phyloP scores from a whole-genome alignment of 352 stramenopile species.

The Phytophthora citrophthora region DNA sequence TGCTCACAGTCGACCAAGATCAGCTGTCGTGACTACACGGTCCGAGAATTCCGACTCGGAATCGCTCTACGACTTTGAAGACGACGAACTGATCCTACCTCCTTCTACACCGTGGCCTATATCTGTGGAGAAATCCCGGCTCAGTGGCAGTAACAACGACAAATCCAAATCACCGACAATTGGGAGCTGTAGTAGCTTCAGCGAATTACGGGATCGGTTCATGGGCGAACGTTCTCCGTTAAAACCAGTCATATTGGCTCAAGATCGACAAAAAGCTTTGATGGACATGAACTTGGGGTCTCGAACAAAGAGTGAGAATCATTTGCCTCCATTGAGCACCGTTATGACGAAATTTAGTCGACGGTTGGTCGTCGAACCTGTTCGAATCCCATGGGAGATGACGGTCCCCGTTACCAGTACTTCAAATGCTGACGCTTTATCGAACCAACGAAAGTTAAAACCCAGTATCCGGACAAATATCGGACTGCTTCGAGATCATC shows the following conservation, averaged over 20 bases:
- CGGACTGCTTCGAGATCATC: slow-evolving; percentile 61
- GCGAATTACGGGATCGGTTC: slow-evolving; percentile 32
- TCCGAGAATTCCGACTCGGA: slow-evolving; percentile 59
- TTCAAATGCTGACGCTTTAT: slow-evolving; percentile 25
- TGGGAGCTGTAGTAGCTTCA: slow-evolving; percentile 29
- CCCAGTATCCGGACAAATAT: slow-evolving; percentile 64
- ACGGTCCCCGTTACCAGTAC: slow-evolving; percentile 48
- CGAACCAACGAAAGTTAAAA: slow-evolving; percentile 65
- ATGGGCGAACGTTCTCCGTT: slow-evolving; percentile 37
- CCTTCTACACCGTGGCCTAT: slow-evolving; percentile 56
- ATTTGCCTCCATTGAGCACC: slow-evolving; percentile 8
- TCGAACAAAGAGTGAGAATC: slow-evolving; percentile 20
- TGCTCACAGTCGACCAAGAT: slow-evolving; percentile 12
- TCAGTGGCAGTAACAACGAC: slow-evolving; percentile 15
- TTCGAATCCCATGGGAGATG: slow-evolving; percentile 75
- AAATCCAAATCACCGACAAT: slow-evolving; percentile 4
- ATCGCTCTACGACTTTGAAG: slow-evolving; percentile 65
- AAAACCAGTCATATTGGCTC: slow-evolving; percentile 31
- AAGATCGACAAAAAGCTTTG: slow-evolving; percentile 33
- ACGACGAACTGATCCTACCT: slow-evolving; percentile 60
- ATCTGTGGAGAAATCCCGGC: slow-evolving; percentile 6
- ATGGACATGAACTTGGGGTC: slow-evolving; percentile 24
- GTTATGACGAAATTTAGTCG: slow-evolving; percentile 45
- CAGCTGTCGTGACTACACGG: slow-evolving; percentile 39
- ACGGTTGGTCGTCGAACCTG: slow-evolving; percentile 51